These are phyloP conservation scores for Rubia peregrina DNA, from an alignment of 305 asterid species.

Conservation along the genomic window DNA sequence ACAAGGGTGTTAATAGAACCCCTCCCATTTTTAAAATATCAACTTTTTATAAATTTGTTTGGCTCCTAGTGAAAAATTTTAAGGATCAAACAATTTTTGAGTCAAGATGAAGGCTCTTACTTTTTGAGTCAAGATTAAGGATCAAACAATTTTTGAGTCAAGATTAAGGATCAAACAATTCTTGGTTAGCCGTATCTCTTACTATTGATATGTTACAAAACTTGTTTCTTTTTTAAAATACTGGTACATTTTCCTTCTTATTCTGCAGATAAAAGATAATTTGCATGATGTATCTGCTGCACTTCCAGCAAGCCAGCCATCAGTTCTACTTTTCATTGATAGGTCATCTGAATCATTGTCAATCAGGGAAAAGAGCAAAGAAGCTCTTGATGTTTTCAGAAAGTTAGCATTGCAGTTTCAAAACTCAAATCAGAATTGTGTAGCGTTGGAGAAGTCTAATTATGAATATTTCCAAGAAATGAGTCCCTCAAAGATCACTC, in stretches of 20 bases:
- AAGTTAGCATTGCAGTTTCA: conserved; percentile 52
- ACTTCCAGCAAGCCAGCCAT: conserved; percentile 61
- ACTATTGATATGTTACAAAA: background rate
- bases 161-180: too few species aligned
- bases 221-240: conserved; percentile 1
- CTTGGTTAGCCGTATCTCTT: too few species aligned
- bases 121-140: too few species aligned
- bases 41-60: too few species aligned
- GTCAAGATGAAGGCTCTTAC: too few species aligned
- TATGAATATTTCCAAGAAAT: conserved; percentile 28
- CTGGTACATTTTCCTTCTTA: conserved; percentile 15
- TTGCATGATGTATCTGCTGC: conserved; percentile 37
- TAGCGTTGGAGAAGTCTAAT: conserved; percentile 27
- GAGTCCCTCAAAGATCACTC: conserved; percentile 41
- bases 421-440: conserved; percentile 32
- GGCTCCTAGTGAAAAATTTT: too few species aligned
- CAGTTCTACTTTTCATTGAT: conserved; percentile 80
- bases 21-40: too few species aligned
- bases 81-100: too few species aligned
- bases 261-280: conserved; percentile 64
- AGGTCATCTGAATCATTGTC: conserved; percentile 60
- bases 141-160: too few species aligned
- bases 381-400: conserved; percentile 67
- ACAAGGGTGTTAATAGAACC: too few species aligned
- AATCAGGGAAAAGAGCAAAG: conserved; percentile 55